Evolutionary conservation across 1,284 basidiomycete species (phyloP), one percentile per base, ranked within the genome.

Genomic region (Schizophyllum commune): DNA sequence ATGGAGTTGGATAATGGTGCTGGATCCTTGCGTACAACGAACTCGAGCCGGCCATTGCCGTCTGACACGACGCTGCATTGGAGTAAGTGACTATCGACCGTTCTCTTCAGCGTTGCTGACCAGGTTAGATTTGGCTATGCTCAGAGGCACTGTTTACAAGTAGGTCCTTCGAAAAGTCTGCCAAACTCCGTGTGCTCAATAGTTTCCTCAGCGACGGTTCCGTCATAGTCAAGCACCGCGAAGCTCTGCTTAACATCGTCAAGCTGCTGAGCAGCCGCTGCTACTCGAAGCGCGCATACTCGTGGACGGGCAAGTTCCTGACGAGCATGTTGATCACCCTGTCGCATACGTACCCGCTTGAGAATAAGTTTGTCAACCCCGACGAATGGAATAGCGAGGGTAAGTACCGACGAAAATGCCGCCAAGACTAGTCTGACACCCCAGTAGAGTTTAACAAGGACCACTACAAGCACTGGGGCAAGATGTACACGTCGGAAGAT

Each of bases 41-140:
- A 89, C 2, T 83, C 87, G 5, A 85, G 84, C 21, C 82, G 83
- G 6, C 85, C 87, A 1, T 74, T 91, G 27, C 85, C 91, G 3
- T 89, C 90, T 1, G 95, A 98, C 72, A 90, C 92, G 3, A 89
- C 92, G 1, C 77, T 97, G 55, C 92, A 96, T 69, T 96, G 93
- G 92, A 92, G 87, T 89, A 72, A 63, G 86, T 63, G 20, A 56
- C 11, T 32, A 21, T 62, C n/a, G 52, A 33, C 32, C 34, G 58
- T 57, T 22, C 60, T 57, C 22, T 15, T 8, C 56, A 33, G 20
- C 51, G 15, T 52, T 61, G 13, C 52, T 60, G 52, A 54, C 56
- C 60, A 60, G 51, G 39, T 60, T 61, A 88, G 86, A 88, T 72
- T 73, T 90, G 55, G 86, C 86, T 2, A 86, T 90, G 58, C 71